phyloP scores from a whole-genome alignment of 208 protist genomes.

The Trypanosoma boissoni region DNA sequence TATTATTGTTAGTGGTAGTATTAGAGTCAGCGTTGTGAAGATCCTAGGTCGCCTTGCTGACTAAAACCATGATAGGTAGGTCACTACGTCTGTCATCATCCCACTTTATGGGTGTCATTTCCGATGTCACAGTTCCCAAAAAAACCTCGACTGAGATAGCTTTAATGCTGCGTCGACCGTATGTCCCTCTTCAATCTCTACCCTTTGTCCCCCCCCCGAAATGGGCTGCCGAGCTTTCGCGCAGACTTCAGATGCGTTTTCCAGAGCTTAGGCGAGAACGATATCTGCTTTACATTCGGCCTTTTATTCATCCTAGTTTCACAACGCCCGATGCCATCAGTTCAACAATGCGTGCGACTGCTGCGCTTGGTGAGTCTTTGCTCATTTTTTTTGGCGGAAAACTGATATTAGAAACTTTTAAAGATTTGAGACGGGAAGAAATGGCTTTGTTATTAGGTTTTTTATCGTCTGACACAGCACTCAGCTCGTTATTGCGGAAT shows the following conservation, averaged over 20 bases:
- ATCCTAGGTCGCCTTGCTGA: neutral
- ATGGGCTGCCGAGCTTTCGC: conserved; percentile 76
- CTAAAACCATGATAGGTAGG: conserved; percentile 21
- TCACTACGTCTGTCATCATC: conserved; percentile 15
- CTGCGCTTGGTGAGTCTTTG: conserved; percentile 54
- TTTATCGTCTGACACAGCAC: conserved; percentile 50
- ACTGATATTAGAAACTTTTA: conserved; percentile 63
- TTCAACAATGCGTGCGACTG: conserved; percentile 64
- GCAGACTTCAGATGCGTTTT: conserved; percentile 58
- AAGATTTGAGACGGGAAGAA: conserved; percentile 53
- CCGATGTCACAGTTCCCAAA: conserved; percentile 8
- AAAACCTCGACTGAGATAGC: conserved; percentile 5
- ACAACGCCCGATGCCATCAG: conserved; percentile 43
- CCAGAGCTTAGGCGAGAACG: conserved; percentile 50
- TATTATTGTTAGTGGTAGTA: conserved; percentile 6
- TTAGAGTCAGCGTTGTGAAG: conserved; percentile 11
- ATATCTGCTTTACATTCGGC: conserved; percentile 55
- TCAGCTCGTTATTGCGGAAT: conserved; percentile 62
- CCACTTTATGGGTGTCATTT: conserved; percentile 17
- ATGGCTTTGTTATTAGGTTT: conserved; percentile 43
- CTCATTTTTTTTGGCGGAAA: conserved; percentile 35
- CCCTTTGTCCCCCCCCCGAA: conserved; percentile 80
- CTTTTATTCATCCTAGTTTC: conserved; percentile 87
- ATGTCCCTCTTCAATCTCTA: conserved; percentile 36
- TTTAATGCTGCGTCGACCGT: conserved; percentile 34